Evolutionary conservation across 1,139 yeast species (phyloP).

Genomic region (Suhomyces taliae): DNA sequence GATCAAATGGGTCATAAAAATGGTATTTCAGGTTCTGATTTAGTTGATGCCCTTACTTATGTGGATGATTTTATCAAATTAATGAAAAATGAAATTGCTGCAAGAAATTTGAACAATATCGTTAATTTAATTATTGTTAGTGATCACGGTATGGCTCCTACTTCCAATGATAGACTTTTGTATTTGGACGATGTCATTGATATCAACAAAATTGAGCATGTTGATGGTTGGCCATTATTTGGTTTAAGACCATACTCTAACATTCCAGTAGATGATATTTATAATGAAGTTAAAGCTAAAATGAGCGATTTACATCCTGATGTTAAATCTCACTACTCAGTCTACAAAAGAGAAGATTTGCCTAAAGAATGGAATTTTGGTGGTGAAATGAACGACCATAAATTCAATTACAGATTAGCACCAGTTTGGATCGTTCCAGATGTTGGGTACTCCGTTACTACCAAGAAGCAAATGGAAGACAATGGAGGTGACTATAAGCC

Average conservation of each 20-base stretch:
- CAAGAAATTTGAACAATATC: slow-evolving; percentile 59
- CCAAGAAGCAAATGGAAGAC: slow-evolving; percentile 55
- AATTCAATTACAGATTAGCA: slow-evolving; percentile 64
- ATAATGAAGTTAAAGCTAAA: slow-evolving; percentile 28
- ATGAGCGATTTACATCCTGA: slow-evolving; percentile 24
- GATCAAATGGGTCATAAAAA: slow-evolving; percentile 72
- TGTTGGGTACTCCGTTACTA: slow-evolving; percentile 77
- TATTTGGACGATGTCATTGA: slow-evolving; percentile 71
- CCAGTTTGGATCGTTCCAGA: slow-evolving; percentile 85
- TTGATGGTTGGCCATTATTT: slow-evolving; percentile 88
- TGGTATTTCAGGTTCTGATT: slow-evolving; percentile 64
- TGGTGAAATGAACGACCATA: slow-evolving; percentile 38
- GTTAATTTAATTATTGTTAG: slow-evolving; percentile 78
- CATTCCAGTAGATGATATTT: slow-evolving; percentile 36
- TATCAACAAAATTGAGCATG: slow-evolving; percentile 52
- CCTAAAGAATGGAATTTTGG: slow-evolving; percentile 72
- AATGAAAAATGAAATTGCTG: slow-evolving; percentile 46
- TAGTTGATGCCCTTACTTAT: slow-evolving; percentile 53
- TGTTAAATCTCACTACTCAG: slow-evolving; percentile 33
- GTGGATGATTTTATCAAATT: slow-evolving; percentile 66
- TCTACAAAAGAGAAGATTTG: slow-evolving; percentile 57
- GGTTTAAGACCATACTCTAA: slow-evolving; percentile 63
- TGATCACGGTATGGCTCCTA: slow-evolving; percentile 95
- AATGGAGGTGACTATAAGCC: slow-evolving; percentile 55
- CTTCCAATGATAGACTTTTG: slow-evolving; percentile 63